phyloP scores from a whole-genome alignment of 768 basidiomycete genomes.

The Sistotremastrum suecicum region DNA sequence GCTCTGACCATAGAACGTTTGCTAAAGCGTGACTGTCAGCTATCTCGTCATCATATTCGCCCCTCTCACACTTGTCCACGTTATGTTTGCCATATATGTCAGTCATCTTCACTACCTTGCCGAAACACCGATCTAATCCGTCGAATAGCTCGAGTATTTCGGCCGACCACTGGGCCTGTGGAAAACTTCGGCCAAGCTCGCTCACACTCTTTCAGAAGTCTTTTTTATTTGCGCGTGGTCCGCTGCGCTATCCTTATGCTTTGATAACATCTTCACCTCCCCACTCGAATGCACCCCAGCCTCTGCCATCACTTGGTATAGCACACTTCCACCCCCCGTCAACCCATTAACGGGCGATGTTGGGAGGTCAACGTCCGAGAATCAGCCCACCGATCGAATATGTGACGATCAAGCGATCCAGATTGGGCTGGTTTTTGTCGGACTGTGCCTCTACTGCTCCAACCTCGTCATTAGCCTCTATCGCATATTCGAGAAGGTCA shows the following conservation, averaged over 20 bases:
- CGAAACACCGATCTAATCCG: slow-evolving; percentile 10
- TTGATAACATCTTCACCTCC: slow-evolving; percentile 89
- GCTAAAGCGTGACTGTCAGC: slow-evolving; percentile 20
- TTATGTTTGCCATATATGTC: slow-evolving; percentile 78
- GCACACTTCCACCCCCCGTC: slow-evolving; percentile 35
- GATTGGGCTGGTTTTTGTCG: slow-evolving; percentile 64
- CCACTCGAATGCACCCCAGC: slow-evolving; percentile 59
- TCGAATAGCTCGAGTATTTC: slow-evolving; percentile 73
- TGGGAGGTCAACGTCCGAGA: slow-evolving; percentile 22
- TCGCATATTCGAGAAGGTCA: slow-evolving; percentile 82
- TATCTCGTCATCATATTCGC: slow-evolving; percentile 79
- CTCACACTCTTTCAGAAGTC: slow-evolving; percentile 78
- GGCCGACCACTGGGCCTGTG: slow-evolving; percentile 86
- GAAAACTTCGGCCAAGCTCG: slow-evolving; percentile 76
- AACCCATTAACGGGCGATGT: slow-evolving; percentile 27
- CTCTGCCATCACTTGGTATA: slow-evolving; percentile 60
- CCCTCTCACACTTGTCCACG: slow-evolving; percentile 69
- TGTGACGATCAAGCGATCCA: slow-evolving; percentile 68
- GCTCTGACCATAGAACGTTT: slow-evolving; percentile 14
- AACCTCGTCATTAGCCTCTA: slow-evolving; percentile 77
- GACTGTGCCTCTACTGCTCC: slow-evolving; percentile 67
- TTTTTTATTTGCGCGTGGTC: slow-evolving; percentile 93
- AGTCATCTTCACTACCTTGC: slow-evolving; percentile 16
- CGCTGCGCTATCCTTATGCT: slow-evolving; percentile 71
- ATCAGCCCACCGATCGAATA: slow-evolving; percentile 38